Conservation (phyloP, 306 rosid species). For the Cicer bijugum region DNA sequence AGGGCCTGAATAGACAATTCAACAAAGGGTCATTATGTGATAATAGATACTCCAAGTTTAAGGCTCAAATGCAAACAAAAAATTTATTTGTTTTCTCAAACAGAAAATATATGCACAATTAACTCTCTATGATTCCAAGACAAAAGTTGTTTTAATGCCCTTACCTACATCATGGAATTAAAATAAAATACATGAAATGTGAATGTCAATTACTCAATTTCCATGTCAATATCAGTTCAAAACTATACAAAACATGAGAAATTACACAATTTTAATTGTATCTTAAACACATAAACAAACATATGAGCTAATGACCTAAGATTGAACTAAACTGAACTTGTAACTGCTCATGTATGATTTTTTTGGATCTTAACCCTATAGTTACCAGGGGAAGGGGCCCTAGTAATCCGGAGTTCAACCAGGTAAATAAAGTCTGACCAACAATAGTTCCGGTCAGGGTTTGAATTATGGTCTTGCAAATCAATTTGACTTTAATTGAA, state of each 20-base stretch:
- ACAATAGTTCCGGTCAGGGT: background rate
- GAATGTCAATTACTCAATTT: background rate
- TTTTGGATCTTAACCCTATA: background rate
- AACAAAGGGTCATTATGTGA: slow-evolving; percentile 26
- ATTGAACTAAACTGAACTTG: no score
- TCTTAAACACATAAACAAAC: background rate
- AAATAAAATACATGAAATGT: slow-evolving; percentile 25
- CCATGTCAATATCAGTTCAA: background rate
- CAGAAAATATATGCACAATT: slow-evolving; percentile 12
- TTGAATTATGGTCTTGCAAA: background rate
- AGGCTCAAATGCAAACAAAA: slow-evolving; percentile 34
- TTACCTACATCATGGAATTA: slow-evolving; percentile 13
- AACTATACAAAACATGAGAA: background rate
- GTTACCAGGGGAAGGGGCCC: background rate
- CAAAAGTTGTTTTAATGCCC: background rate
- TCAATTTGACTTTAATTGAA: background rate
- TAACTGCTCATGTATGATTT: background rate
- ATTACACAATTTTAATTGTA: background rate
- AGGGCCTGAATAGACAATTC: slow-evolving; percentile 61
- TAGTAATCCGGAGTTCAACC: background rate
- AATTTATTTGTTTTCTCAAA: slow-evolving; percentile 1
- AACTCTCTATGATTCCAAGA: slow-evolving; percentile 9
- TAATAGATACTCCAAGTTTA: slow-evolving; percentile 4
- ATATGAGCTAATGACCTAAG: background rate
- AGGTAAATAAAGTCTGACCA: background rate